Evolutionary conservation across 1,284 basidiomycete species (phyloP).

Genomic region (Phlebopus sp.): DNA sequence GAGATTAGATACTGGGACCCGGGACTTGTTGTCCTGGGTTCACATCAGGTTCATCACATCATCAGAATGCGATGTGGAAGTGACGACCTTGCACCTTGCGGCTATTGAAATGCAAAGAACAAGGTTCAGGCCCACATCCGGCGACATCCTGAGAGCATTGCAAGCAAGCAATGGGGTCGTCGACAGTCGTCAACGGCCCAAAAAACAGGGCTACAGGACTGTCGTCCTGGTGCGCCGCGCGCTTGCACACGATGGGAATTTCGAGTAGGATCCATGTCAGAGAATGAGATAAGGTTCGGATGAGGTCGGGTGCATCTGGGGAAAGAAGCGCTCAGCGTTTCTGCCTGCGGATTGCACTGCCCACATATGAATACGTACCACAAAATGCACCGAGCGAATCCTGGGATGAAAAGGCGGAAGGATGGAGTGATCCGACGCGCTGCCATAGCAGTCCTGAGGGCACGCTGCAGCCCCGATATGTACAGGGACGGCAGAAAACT

Average conservation of each 20-base stretch:
- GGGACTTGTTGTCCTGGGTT: background rate
- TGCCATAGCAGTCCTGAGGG: constrained; percentile 10
- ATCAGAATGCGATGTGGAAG: background rate
- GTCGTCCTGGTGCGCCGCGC: background rate
- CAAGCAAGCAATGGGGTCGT: too few species aligned
- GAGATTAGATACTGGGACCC: background rate
- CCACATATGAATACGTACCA: constrained; percentile 11
- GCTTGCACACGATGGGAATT: background rate
- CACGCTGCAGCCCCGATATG: constrained; percentile 25
- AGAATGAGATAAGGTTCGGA: background rate
- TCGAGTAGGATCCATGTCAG: constrained; percentile 4
- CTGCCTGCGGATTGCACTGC: constrained; percentile 8
- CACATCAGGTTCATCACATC: background rate
- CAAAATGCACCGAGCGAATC: constrained; percentile 22
- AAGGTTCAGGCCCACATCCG: background rate
- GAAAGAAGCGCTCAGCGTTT: constrained; percentile 12
- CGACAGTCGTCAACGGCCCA: too few species aligned
- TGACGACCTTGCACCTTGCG: background rate
- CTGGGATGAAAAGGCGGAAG: constrained; percentile 8
- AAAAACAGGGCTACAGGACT: background rate
- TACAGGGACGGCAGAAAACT: constrained; percentile 24
- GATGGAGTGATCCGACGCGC: constrained; percentile 11
- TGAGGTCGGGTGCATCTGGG: background rate
- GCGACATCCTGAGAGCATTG: background rate
- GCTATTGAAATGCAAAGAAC: background rate